Evolutionary conservation across 2,329 filamentous ascomycete species (phyloP).

Genomic region (Aspergillus intermedius): DNA sequence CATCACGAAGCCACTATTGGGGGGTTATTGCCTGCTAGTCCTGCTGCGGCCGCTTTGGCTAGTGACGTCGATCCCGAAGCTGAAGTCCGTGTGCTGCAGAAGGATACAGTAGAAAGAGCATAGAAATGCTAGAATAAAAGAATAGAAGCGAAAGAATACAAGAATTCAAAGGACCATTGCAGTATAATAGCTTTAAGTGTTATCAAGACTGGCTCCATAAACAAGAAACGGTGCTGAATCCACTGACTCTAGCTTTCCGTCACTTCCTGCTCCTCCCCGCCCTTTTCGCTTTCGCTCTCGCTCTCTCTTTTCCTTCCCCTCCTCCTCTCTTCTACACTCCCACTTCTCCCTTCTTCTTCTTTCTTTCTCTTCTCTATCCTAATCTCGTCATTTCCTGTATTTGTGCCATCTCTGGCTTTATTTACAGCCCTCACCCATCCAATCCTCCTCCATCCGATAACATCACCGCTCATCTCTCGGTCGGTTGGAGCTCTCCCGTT

Average conservation of each 20-base stretch:
- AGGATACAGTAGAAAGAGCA: background rate
- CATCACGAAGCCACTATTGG: constrained; percentile 1
- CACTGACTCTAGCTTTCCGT: constrained; percentile 4
- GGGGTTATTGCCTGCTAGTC: constrained; percentile 2
- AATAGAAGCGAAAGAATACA: background rate
- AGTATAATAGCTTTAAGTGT: no score
- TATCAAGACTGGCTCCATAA: background rate
- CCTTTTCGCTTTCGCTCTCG: constrained; percentile 6
- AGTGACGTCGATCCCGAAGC: background rate
- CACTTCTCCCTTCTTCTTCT: constrained; percentile 1
- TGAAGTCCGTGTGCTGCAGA: background rate
- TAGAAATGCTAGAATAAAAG: background rate
- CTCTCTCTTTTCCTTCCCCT: constrained; percentile 6
- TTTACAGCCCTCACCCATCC: background rate
- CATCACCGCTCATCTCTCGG: background rate
- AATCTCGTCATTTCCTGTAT: background rate
- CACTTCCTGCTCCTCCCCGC: constrained; percentile 6
- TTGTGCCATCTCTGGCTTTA: background rate
- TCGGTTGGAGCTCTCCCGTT: background rate
- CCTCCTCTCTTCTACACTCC: constrained; percentile 4
- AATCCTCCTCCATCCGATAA: background rate
- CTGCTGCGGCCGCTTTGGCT: background rate
- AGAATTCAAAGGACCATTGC: background rate
- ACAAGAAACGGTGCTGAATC: background rate
- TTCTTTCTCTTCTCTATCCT: constrained; percentile 1